Base-by-base conservation (phyloP, 2,329 filamentous ascomycete genomes). In the Geosmithia flava region DNA sequence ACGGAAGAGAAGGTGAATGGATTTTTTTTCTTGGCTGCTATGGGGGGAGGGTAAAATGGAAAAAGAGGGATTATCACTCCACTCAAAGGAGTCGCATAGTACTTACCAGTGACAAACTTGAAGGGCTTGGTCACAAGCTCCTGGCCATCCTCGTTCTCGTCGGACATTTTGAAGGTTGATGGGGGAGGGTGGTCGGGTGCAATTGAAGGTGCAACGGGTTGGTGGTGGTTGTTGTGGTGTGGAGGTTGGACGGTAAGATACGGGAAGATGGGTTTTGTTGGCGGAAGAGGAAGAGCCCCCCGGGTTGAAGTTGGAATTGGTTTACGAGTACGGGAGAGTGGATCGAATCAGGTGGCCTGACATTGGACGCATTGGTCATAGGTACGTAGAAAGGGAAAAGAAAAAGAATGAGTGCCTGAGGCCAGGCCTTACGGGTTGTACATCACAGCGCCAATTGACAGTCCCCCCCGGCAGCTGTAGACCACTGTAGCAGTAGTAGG, bases 31-130 rank as follows among this genome's bases (percentile, higher is more conserved):
- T 47, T 48, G n/a, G n/a, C n/a, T n/a, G n/a, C 47, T 48, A 50
- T 51, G 37, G 49, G 46, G 43, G 46, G 53, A 15, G 20, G 20
- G n/a, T n/a, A n/a, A n/a, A n/a, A n/a, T n/a, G n/a, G n/a, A n/a
- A n/a, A n/a, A 27, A 59, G 62, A 62, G 63, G 62, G 60, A 62
- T 63, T 62, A 64, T 63, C 55, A 27, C 8, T 8, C 23, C 23
- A n/a, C n/a, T n/a, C 48, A 13, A 13, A 37, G 33, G 33, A 16
- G n/a, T 37, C 33, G 11, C 10, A 11, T 3, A n/a, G n/a, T n/a
- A 69, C 87, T 70, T 80, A 95, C 90, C 91, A 75, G 91, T 97
- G 66, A 97, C 93, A 76, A 97, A 97, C 86, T 98, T 98, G 85
- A 98, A 98, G 72, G 94, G 94, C 83, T 96, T 98, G 74, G 90